phyloP scores from a whole-genome alignment of 1,139 yeast genomes.

The Kodamaea ohmeri region DNA sequence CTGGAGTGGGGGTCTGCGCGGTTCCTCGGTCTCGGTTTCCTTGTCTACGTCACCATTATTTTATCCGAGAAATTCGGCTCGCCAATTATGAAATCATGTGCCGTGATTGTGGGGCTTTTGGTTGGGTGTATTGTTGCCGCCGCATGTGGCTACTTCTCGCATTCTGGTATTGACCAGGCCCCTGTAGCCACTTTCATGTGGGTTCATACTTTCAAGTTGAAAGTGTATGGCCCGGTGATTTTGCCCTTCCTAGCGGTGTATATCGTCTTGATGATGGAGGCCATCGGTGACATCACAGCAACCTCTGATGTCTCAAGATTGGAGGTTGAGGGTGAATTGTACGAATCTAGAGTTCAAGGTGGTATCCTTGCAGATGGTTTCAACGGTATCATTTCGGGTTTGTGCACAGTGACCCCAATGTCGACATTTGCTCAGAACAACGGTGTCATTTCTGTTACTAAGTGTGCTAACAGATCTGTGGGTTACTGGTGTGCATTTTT shows the following conservation, averaged over 20 bases:
- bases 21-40: slow-evolving; percentile 81
- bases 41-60: slow-evolving; percentile 71
- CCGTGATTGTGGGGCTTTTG: slow-evolving; percentile 77
- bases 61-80: slow-evolving; percentile 83
- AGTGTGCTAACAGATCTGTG: slow-evolving; percentile 80
- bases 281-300: slow-evolving; percentile 91
- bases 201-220: slow-evolving; percentile 77
- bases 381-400: slow-evolving; percentile 69
- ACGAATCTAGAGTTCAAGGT: slow-evolving; percentile 86
- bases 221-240: slow-evolving; percentile 78
- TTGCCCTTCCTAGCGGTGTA: slow-evolving; percentile 81
- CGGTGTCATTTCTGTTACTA: slow-evolving; percentile 87
- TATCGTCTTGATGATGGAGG: slow-evolving; percentile 80
- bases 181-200: slow-evolving; percentile 85
- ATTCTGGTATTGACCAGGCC: slow-evolving; percentile 55
- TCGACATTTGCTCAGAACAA: slow-evolving; percentile 91
- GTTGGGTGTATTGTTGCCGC: slow-evolving; percentile 92
- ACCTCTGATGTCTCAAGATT: slow-evolving; percentile 85
- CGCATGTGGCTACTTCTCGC: slow-evolving; percentile 78
- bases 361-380: slow-evolving; percentile 83
- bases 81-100: slow-evolving; percentile 93
- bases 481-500: slow-evolving; percentile 91
- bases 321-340: slow-evolving; percentile 74
- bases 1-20: slow-evolving; percentile 82
- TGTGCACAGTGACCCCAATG: slow-evolving; percentile 77